Evolutionary conservation across 208 protist species (phyloP).

Genomic region (Crithidia brevicula): DNA sequence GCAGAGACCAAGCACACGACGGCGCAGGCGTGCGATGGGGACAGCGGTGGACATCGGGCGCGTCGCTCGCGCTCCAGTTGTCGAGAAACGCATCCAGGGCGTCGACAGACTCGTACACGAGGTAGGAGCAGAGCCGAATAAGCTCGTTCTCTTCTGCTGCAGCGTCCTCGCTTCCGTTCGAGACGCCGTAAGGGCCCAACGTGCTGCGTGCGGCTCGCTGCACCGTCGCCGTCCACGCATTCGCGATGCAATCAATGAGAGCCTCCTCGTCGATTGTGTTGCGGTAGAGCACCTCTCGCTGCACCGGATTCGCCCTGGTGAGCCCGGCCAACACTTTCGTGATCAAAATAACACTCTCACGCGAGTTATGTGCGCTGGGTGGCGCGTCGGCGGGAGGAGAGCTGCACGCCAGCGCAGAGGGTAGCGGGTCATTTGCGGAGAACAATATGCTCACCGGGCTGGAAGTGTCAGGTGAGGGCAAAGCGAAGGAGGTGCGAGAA

Average conservation of each 20-base stretch:
- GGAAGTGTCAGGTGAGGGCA: background rate
- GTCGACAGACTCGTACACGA: conserved; percentile 41
- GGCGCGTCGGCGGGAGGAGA: background rate
- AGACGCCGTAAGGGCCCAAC: background rate
- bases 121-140: conserved; percentile 25
- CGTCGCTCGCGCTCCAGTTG: background rate
- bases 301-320: conserved; percentile 27
- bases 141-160: conserved; percentile 30
- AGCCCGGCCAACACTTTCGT: conserved; percentile 25
- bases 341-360: conserved; percentile 21
- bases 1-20: conserved; percentile 36
- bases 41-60: background rate
- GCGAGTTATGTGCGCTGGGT: background rate
- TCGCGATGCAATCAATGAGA: conserved; percentile 50
- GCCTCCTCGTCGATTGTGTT: conserved; percentile 27
- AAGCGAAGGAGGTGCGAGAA: conserved; percentile 3
- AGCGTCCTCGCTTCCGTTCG: conserved; percentile 27
- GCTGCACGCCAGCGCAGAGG: background rate
- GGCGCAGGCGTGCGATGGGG: background rate
- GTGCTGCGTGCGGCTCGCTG: conserved; percentile 7
- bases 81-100: conserved; percentile 31
- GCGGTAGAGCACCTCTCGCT: conserved; percentile 33
- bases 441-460: conserved; percentile 1
- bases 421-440: background rate
- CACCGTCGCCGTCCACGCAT: conserved; percentile 50